These are phyloP conservation scores for Euphrasia arctica DNA, from an alignment of 305 asterid genomes.

Conservation along the genomic window DNA sequence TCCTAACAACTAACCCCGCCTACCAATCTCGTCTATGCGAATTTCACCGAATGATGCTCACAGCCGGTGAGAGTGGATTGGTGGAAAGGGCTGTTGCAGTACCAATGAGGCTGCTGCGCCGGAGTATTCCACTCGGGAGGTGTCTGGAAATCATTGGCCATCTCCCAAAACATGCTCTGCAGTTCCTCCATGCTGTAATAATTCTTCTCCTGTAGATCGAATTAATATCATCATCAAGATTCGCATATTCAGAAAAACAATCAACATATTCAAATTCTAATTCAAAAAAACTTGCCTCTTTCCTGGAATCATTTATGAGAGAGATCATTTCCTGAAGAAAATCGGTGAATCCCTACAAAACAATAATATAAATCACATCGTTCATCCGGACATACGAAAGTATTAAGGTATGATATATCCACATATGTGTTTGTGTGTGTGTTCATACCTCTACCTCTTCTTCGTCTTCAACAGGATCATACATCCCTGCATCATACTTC, in stretches of 20 bases:
- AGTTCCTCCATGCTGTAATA: constrained; percentile 55
- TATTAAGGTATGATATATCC: background rate
- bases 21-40: background rate
- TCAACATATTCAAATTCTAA: background rate
- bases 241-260: background rate
- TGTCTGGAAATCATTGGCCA: constrained; percentile 55
- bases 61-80: constrained; percentile 16
- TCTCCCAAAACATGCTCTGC: constrained; percentile 69
- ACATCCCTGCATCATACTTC: constrained; percentile 73
- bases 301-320: constrained; percentile 49
- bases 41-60: background rate
- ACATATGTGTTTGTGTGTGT: background rate
- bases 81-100: constrained; percentile 16
- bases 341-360: constrained; percentile 57
- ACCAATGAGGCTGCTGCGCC: constrained; percentile 31
- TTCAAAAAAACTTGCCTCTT: constrained; percentile 47
- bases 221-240: background rate
- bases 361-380: background rate
- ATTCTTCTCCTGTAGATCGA: constrained; percentile 37
- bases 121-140: constrained; percentile 22
- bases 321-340: constrained; percentile 76
- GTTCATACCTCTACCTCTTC: constrained; percentile 60
- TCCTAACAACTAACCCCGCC: too few relatives aligned
- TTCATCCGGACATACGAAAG: background rate
- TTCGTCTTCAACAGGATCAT: constrained; percentile 38